Conservation (phyloP, 345 rosid genomes). For the Linum usitatissimum region DNA sequence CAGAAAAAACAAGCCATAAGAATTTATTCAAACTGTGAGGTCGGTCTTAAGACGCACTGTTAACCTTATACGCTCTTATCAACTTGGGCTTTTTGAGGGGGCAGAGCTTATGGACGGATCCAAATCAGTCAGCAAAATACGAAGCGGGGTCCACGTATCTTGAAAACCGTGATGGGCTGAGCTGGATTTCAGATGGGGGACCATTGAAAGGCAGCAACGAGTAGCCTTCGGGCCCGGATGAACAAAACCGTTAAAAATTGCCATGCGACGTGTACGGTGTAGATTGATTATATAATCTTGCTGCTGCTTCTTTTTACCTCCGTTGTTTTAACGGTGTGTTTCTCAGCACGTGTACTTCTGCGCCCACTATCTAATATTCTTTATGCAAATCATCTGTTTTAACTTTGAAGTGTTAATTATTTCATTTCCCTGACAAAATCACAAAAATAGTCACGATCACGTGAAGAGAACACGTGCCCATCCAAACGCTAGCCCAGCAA, state of each 20-base stretch:
- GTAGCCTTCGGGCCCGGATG: not conserved
- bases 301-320: not conserved
- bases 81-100: not conserved
- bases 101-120: not conserved
- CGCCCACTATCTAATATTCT: not conserved
- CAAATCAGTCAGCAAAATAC: not conserved
- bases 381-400: not conserved
- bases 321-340: not conserved
- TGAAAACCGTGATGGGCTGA: not conserved
- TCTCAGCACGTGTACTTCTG: slow-evolving; percentile 8
- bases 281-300: not conserved
- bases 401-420: not conserved
- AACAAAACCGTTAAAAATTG: not conserved
- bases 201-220: not conserved
- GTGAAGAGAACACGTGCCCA: slow-evolving; percentile 15
- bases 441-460: slow-evolving; percentile 3
- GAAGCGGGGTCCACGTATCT: not conserved
- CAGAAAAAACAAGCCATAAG: too few species aligned
- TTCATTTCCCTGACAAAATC: not conserved
- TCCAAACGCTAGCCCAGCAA: not conserved
- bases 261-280: not conserved
- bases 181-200: not conserved
- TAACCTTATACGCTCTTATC: not conserved
- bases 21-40: too few species aligned
- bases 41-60: too few species aligned